These are phyloP conservation scores for Trichomonas vaginalis DNA, from an alignment of 208 protist species.

Conservation along the genomic window DNA sequence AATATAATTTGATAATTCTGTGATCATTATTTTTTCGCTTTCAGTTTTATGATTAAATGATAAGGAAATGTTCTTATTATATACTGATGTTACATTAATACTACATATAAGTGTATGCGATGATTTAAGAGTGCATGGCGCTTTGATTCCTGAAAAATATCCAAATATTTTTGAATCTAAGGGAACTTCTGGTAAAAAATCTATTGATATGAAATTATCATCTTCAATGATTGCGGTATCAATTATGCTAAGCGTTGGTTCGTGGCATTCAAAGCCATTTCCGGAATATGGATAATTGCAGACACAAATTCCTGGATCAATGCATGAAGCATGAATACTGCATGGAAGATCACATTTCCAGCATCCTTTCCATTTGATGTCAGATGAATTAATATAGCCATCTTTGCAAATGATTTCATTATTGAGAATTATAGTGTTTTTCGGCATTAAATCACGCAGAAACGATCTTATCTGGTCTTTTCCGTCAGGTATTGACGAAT, in stretches of 20 bases:
- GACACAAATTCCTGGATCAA: neutral
- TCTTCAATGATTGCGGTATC: neutral
- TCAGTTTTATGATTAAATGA: neutral
- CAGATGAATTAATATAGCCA: neutral
- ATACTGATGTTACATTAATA: neutral
- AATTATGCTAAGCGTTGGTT: neutral
- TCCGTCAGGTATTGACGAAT: neutral
- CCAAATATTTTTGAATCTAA: neutral
- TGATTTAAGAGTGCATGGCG: neutral
- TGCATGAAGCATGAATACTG: neutral
- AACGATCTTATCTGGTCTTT: neutral
- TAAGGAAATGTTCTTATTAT: neutral
- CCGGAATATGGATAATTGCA: neutral
- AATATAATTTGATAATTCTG: neutral
- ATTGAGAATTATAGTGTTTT: neutral
- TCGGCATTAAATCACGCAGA: neutral
- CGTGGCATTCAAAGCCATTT: neutral
- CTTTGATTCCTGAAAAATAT: neutral
- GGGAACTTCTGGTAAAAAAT: neutral
- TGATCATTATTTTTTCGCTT: neutral
- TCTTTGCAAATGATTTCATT: neutral
- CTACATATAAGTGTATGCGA: neutral
- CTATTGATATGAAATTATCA: neutral
- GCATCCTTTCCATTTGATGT: neutral
- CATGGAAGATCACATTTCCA: neutral